Evolutionary conservation across 495 filamentous ascomycete genomes (phyloP), one percentile per base, ranked within the genome.

Genomic region (Neurospora sublineolata): DNA sequence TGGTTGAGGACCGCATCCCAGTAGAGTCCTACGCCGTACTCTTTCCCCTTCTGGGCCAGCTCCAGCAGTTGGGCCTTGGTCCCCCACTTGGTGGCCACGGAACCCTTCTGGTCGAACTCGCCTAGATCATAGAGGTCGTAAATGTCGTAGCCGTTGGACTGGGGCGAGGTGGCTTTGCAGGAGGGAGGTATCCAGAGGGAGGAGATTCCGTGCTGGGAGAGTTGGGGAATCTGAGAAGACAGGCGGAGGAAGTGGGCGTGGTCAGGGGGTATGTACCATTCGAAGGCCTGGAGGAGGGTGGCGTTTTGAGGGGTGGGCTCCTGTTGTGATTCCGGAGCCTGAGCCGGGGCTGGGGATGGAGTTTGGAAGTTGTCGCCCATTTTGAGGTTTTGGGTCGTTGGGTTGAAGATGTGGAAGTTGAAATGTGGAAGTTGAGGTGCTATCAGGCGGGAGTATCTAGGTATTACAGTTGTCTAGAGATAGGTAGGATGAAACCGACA

Each of bases 1-100:
- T 93, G 91, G 73, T 93, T 94, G 67, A 93, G 80, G 11, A 94
- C 90, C 37, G 89, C 89, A 80, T 94, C 91, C 86, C 89, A 93
- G 76, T 90, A 89, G 7, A 92, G 74, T 2, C 86, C 87, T 4
- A 92, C 81, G 1, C 84, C 84, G 36, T 84, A 69, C n/a, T 84
- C 77, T 68, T 86, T 83, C 0, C 89, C 88, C 23, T 80, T 77
- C 27, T 78, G 75, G 7, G 81, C 77, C 52, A 94, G 76, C 9
- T 81, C 77, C n/a, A 87, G 42, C 12, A 93, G 81, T 23, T 93
- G 87, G 12, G 87, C 84, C 72, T 87, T 89, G 23, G 82, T 84
- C n/a, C 91, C 91, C 89, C 89, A 93, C 81, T 92, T 92, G 20
- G 90, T 92, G n/a, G 82, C 80, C 12, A 82, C 77, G 1, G 80